phyloP scores from a whole-genome alignment of 305 asterid genomes.

The Solanum chacoense region DNA sequence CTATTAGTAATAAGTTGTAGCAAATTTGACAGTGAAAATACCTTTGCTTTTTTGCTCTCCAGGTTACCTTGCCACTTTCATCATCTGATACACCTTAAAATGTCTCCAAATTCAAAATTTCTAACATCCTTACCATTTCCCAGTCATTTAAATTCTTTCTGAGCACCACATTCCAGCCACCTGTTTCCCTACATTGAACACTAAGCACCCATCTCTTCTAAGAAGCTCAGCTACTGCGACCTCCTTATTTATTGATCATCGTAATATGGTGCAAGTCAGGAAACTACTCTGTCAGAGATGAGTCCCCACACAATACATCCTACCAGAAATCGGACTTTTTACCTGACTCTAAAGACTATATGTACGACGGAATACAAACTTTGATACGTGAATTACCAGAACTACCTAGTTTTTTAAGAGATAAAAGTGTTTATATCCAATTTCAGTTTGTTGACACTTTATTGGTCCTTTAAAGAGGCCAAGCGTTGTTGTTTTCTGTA shows the following conservation, averaged over 20 bases:
- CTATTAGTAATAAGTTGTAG: background rate
- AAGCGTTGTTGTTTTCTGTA: background rate
- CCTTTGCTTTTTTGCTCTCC: background rate
- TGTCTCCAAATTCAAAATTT: background rate
- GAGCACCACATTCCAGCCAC: background rate
- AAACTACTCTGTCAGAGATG: background rate
- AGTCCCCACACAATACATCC: background rate
- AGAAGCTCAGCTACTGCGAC: background rate
- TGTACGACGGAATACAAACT: background rate
- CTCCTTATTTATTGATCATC: background rate
- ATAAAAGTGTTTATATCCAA: background rate
- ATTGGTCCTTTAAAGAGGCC: background rate
- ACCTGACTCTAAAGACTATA: background rate
- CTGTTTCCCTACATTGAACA: background rate
- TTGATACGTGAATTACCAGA: background rate
- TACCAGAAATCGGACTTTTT: background rate
- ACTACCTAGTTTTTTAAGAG: background rate
- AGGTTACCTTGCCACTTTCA: background rate
- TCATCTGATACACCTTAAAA: background rate
- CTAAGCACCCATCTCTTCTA: background rate
- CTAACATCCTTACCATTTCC: background rate
- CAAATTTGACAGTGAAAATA: background rate
- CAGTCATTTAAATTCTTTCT: background rate
- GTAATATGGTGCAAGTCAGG: background rate
- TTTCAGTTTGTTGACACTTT: background rate